phyloP scores from a whole-genome alignment of 1,139 yeast genomes.

The Pneumocystis carinii region DNA sequence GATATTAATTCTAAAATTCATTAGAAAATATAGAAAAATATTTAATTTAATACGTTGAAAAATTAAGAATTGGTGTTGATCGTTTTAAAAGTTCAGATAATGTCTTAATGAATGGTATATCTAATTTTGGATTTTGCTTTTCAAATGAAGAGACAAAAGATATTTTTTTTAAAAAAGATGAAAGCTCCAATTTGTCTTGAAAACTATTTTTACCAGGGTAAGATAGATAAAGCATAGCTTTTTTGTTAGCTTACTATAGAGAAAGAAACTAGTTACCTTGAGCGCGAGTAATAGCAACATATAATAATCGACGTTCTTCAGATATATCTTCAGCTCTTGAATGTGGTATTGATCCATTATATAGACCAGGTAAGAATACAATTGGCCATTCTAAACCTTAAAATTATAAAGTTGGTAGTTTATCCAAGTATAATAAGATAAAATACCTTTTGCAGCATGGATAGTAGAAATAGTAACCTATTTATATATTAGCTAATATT shows the following conservation, averaged over 20 bases:
- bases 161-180: conserved; percentile 4
- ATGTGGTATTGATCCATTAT: conserved; percentile 23
- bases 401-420: neutral
- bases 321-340: conserved; percentile 29
- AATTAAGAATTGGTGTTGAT: neutral
- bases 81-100: conserved; percentile 2
- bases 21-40: neutral
- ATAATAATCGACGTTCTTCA: conserved; percentile 73
- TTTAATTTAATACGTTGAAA: neutral
- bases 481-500: neutral
- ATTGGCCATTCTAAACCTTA: conserved; percentile 68
- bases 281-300: conserved; percentile 81
- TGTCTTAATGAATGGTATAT: neutral
- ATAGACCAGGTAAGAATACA: conserved; percentile 46
- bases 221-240: conserved; percentile 13
- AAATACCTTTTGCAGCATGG: conserved; percentile 54
- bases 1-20: neutral
- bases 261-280: conserved; percentile 28
- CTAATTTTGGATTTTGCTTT: conserved; percentile 3
- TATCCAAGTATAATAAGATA: conserved; percentile 28
- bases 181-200: conserved; percentile 4
- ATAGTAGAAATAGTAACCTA: conserved; percentile 50
- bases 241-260: neutral
- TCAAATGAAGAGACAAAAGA: conserved; percentile 1
- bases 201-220: conserved; percentile 8